Evolutionary conservation across 139 green algal species (phyloP).

Genomic region (Trebouxia sp.): DNA sequence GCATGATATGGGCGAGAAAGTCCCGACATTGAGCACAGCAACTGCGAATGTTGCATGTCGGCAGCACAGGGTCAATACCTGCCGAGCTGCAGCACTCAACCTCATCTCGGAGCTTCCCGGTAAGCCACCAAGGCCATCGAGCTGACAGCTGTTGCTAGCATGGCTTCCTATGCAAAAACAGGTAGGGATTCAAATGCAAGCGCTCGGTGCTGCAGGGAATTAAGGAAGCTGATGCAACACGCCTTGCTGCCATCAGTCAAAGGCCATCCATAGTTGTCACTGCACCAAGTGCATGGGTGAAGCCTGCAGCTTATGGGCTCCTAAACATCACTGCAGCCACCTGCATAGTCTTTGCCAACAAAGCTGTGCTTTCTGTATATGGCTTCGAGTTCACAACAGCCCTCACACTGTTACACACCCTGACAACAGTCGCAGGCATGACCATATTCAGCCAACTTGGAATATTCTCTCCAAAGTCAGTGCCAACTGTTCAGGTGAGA

Average conservation of each 20-base stretch:
- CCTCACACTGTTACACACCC: conserved; percentile 84
- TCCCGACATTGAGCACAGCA: too few relatives aligned
- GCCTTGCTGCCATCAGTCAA: background rate
- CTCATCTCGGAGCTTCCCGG: background rate
- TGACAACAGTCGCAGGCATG: conserved; percentile 73
- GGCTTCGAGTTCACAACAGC: conserved; percentile 79
- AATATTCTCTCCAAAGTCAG: conserved; percentile 17
- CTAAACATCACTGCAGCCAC: conserved; percentile 25
- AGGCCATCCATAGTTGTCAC: background rate
- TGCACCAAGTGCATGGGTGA: background rate
- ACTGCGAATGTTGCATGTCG: background rate
- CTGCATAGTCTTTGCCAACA: conserved; percentile 91
- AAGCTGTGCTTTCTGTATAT: conserved; percentile 59
- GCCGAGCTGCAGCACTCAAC: background rate
- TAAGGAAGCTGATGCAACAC: background rate
- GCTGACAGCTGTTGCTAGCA: too few relatives aligned
- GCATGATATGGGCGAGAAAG: too few relatives aligned
- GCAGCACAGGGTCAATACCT: background rate
- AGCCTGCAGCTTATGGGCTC: background rate
- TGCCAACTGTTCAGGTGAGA: conserved; percentile 24
- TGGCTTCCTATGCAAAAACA: too few relatives aligned
- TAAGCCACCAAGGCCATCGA: too few relatives aligned
- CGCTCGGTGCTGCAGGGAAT: too few relatives aligned
- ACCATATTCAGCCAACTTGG: conserved; percentile 20
- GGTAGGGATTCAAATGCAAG: too few relatives aligned